Evolutionary conservation across 805 yeast genomes (phyloP), one percentile per base, ranked within the genome.

Genomic region (Suhomyces vadensis): DNA sequence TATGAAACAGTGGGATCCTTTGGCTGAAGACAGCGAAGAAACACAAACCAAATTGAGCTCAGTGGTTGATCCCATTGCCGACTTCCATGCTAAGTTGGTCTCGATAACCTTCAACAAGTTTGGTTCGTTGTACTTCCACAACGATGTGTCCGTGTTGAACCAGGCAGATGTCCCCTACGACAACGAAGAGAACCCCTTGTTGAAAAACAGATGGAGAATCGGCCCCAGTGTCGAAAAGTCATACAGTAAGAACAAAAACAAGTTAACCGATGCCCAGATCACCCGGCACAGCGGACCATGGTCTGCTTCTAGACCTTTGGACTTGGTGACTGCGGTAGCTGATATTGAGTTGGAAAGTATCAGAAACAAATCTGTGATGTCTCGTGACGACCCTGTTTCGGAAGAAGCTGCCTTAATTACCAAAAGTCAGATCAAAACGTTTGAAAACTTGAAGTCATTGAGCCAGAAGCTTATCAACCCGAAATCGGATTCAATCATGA

Each of bases 1-100:
- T 52, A 92, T 94, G 96, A 85, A 80, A 55, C 71, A 81, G 50
- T 92, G 99, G 99, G 81, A 87, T 51, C 98, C 99, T 13, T 77
- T 87, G 61, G 70, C 77, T 16, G 71, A 73, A 22, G 88, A 85
- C 49, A 75, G 78, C 33, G 74, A 74, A 19, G 63, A 68, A 16
- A 71, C 78, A 21, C 75, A 75, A 39, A 75, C 67, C 11, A 71
- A 77, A 37, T 65, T 86, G 50, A 72, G 76, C 49, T 63, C 70
- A 31, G 92, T 85, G 7, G 78, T 94, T 55, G 77, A 79, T 42
- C 92, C 95, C 33, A 68, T 90, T 43, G 79, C 87, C 25, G 87
- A 85, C 39, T 74, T 86, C 57, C 82, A 83, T 55, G 71, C 73
- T 10, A 69, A 75, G 52, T 61, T 84, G 4, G 71, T 83, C 24